Base-by-base conservation (phyloP, 2,329 filamentous ascomycete genomes). In the Talaromyces sp. region DNA sequence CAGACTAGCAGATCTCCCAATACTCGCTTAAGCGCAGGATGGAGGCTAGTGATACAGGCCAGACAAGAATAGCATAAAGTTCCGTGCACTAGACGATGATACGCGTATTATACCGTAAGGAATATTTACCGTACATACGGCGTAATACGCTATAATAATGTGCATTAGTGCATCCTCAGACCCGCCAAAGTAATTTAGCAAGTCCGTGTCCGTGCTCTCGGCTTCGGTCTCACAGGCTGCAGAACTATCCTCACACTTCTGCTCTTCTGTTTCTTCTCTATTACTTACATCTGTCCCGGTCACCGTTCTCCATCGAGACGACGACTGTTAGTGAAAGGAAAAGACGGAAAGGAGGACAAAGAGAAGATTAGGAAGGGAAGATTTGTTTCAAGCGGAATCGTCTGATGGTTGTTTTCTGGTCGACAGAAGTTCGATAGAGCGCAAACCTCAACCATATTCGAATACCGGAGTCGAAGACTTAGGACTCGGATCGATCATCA, bases 161-260 rank as follows among this genome's bases (percentile, higher is more conserved):
- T 48, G 45, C 45, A 48, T 48, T 48, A 48, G 35, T 15, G 39
- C 37, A 53, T 53, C 36, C 33, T 39, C 22, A 40, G 35, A 17
- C 51, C 25, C 51, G n/a, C 37, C 51, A 41, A 31, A 48, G 45
- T 25, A 21, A 19, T 48, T 33, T 54, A 54, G 52, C 37, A 11
- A 21, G 52, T 21, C 45, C 45, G 17, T 48, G 45, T 54, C 52
- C 52, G 39, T 54, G 52, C 52, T 41, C 52, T 54, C 52, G 52
- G 52, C 52, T 54, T 21, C 39, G 52, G 52, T 19, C 51, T 54
- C 21, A 28, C 28, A 13, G 31, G 45, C 39, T 54, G 52, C 52
- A 43, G 17, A 54, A 35, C 45, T 28, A 31, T 31, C 3, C 22
- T 48, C 28, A 28, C 25, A n/a, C 43, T 31, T 46, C 43, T 46